Conservation (phyloP, 2,329 filamentous ascomycete species). For the Tolypocladium endophyticum region DNA sequence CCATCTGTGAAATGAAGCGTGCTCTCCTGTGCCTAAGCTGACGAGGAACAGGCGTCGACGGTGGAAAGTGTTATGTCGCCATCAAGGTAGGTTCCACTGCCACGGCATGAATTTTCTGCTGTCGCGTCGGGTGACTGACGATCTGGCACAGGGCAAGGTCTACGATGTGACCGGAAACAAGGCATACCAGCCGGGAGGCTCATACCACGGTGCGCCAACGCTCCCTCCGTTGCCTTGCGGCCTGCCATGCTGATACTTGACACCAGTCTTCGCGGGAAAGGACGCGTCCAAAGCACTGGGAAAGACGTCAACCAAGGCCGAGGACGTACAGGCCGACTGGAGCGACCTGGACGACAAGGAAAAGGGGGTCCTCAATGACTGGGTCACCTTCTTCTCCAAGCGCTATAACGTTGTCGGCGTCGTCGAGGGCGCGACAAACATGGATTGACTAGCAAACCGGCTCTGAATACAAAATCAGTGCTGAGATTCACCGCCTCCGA, state of each 20-base stretch:
- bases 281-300: slow-evolving; percentile 90
- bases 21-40: neutral
- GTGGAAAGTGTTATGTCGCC: slow-evolving; percentile 55
- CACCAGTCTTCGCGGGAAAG: slow-evolving; percentile 82
- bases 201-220: slow-evolving; percentile 64
- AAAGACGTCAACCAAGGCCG: slow-evolving; percentile 72
- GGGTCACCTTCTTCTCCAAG: slow-evolving; percentile 94
- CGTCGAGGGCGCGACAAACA: slow-evolving; percentile 51
- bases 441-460: slow-evolving; percentile 21
- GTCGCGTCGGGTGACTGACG: slow-evolving; percentile 1
- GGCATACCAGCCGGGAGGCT: slow-evolving; percentile 70
- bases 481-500: neutral
- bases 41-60: slow-evolving; percentile 45
- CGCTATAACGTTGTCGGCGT: slow-evolving; percentile 82
- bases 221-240: neutral
- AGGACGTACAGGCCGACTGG: slow-evolving; percentile 79
- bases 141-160: slow-evolving; percentile 59
- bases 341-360: slow-evolving; percentile 74
- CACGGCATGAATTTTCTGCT: neutral
- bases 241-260: neutral
- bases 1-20: neutral
- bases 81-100: slow-evolving; percentile 46
- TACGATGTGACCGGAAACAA: slow-evolving; percentile 91
- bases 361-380: slow-evolving; percentile 76
- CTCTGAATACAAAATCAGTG: neutral